Base-by-base conservation (phyloP, 805 yeast species). In the Sungouiozyma intestinalis region DNA sequence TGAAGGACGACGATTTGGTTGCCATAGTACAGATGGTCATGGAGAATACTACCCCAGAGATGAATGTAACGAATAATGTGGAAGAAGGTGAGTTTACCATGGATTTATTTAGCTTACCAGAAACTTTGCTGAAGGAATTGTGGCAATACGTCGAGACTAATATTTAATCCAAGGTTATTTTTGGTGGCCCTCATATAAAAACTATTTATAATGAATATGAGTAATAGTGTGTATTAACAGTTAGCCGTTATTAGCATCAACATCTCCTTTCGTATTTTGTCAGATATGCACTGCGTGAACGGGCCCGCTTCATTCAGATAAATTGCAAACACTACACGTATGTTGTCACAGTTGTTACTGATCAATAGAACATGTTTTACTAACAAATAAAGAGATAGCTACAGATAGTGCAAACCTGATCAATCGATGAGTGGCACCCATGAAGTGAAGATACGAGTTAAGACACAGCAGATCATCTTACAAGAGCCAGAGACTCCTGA, bases 21-120 rank as follows among this genome's bases (percentile, higher is more conserved):
- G 94, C 87, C 29, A 92, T 92, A 39, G 97, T 90, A 42, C 97
- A 90, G 65, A 88, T 90, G 96, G 92, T 90, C 34, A 87, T 95
- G 36, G 97, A 90, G 62, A 92, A 92, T 66, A 77, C 85, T 58
- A 86, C 97, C 4, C 77, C 85, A 36, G 97, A 90, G 39, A 90
- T 90, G 95, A 87, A 83, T 64, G 82, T 90, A 53, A 88, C 88
- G 60, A 90, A 92, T 62, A 95, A 90, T 56, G 87, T 85, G 40
- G 97, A 90, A 48, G 90, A 85, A 54, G 98, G 98, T 41, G 97
- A 92, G 68, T 90, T 92, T 63, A 86, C 94, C 42, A 85, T 90
- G 85, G 98, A 90, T 66, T 73, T 90, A 52, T 88, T 78, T 64
- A 88, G 97, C 20, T 70, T 90, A 51, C 97, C 97, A 16, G 97